Conservation (phyloP, 768 basidiomycete species). For the Hygrophoropsis aurantiaca region DNA sequence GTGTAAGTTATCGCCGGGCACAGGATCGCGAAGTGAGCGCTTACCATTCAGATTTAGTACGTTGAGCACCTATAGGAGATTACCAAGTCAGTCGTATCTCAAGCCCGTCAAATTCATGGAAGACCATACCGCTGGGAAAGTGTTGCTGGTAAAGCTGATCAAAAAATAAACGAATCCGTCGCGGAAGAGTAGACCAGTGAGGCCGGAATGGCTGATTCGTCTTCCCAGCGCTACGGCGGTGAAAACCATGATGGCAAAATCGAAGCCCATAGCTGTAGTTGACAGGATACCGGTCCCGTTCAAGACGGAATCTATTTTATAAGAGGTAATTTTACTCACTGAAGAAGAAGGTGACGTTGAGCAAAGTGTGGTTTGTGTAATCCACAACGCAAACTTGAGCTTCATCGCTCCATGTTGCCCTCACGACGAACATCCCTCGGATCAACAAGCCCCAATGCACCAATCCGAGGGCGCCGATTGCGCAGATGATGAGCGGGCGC, state of each 20-base stretch:
- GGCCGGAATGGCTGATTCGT: slow-evolving; percentile 46
- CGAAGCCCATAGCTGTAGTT: slow-evolving; percentile 66
- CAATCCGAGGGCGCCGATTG: slow-evolving; percentile 53
- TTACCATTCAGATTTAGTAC: slow-evolving; percentile 60
- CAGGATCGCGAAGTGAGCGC: slow-evolving; percentile 15
- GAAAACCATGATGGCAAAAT: slow-evolving; percentile 57
- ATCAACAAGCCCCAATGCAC: slow-evolving; percentile 69
- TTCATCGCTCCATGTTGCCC: slow-evolving; percentile 50
- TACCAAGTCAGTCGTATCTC: background rate
- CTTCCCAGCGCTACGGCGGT: slow-evolving; percentile 53
- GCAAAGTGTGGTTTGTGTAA: slow-evolving; percentile 51
- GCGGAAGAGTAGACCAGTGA: slow-evolving; percentile 72
- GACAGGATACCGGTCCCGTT: background rate
- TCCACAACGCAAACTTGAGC: slow-evolving; percentile 47
- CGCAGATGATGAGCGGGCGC: slow-evolving; percentile 44
- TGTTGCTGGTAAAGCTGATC: slow-evolving; percentile 63
- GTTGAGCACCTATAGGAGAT: slow-evolving; percentile 47
- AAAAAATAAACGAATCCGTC: slow-evolving; percentile 73
- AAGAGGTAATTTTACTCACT: slow-evolving; percentile 43
- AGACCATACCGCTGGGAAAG: slow-evolving; percentile 60
- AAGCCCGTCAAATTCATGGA: slow-evolving; percentile 5
- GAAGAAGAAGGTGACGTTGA: slow-evolving; percentile 68
- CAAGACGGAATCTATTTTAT: slow-evolving; percentile 1
- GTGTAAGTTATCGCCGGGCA: slow-evolving; percentile 5
- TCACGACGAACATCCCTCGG: slow-evolving; percentile 68